phyloP scores from a whole-genome alignment of 306 rosid genomes.

The Aeschynomene evenia region DNA sequence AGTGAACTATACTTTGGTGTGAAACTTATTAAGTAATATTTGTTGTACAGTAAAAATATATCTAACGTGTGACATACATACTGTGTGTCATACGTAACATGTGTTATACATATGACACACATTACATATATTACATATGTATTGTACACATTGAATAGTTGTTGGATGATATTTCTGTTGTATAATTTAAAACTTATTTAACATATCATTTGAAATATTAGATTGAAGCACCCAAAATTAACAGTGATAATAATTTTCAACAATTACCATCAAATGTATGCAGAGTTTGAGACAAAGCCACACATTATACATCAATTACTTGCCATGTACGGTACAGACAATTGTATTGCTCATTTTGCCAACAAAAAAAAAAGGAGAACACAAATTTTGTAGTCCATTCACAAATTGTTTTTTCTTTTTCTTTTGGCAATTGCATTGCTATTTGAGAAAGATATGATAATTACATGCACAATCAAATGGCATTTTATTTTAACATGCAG shows the following conservation, averaged over 20 bases:
- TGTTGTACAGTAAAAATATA: too few species aligned
- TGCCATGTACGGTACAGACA: background rate
- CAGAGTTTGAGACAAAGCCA: background rate
- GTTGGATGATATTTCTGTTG: too few species aligned
- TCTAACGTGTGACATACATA: too few species aligned
- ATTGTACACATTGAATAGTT: too few species aligned
- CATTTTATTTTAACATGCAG: slow-evolving; percentile 50
- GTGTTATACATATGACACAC: too few species aligned
- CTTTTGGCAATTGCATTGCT: slow-evolving; percentile 35
- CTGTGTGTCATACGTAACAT: too few species aligned
- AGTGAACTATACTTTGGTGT: background rate
- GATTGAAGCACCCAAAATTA: background rate
- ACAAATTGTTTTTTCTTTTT: slow-evolving; percentile 26
- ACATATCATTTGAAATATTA: background rate
- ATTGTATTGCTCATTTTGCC: background rate
- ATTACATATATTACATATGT: too few species aligned
- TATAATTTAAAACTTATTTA: too few species aligned
- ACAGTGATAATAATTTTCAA: background rate
- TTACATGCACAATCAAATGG: slow-evolving; percentile 33
- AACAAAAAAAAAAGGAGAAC: background rate
- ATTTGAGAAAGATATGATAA: slow-evolving; percentile 29
- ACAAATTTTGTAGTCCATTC: slow-evolving; percentile 6
- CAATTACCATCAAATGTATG: slow-evolving; percentile 1
- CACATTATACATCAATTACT: slow-evolving; percentile 18
- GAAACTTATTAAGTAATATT: background rate